These are phyloP conservation scores for Dendrobium nobile DNA, from an alignment of 106 monocot species.

Conservation along the genomic window DNA sequence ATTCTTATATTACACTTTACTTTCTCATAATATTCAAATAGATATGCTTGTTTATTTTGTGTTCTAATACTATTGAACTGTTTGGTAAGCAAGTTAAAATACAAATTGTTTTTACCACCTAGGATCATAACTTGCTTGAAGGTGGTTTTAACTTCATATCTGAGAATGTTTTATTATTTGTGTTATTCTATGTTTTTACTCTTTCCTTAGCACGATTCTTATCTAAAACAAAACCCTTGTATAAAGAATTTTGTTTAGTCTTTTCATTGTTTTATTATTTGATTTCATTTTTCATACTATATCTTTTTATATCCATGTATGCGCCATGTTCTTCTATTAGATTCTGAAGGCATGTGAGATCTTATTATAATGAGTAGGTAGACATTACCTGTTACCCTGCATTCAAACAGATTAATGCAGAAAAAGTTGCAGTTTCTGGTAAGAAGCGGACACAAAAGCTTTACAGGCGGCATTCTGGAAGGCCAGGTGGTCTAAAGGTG, in stretches of 20 bases:
- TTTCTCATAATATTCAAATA: background rate
- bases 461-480: conserved; percentile 93
- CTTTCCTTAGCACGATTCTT: too few species aligned
- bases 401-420: conserved; percentile 74
- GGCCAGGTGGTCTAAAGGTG: conserved; percentile 86
- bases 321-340: background rate
- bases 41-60: background rate
- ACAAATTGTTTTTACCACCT: background rate
- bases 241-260: background rate
- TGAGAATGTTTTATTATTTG: background rate
- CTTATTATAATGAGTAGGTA: background rate
- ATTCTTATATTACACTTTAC: background rate
- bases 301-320: background rate
- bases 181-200: background rate
- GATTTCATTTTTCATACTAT: background rate
- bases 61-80: background rate
- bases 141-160: background rate
- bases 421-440: conserved; percentile 93
- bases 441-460: conserved; percentile 84
- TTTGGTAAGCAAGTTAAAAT: background rate
- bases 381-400: background rate
- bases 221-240: too few species aligned
- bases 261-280: background rate
- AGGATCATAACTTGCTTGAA: background rate
- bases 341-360: background rate